Evolutionary conservation across 1,284 basidiomycete species (phyloP).

Genomic region (Inonotus hispidus): DNA sequence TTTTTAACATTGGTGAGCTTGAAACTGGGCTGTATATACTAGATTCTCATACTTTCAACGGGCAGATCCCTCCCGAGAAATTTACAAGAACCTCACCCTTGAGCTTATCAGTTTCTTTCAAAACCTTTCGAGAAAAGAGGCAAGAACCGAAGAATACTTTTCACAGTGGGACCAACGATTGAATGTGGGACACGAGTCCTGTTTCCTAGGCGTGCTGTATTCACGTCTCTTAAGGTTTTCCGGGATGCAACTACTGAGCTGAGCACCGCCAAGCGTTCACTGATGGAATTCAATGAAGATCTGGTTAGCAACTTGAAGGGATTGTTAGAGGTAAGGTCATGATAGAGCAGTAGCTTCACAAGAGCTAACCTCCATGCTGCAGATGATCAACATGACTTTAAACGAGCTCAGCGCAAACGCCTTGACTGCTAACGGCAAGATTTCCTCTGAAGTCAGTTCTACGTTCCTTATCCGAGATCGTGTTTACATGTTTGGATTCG

Average conservation of each 20-base stretch:
- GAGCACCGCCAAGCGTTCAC: not conserved
- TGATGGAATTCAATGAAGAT: not conserved
- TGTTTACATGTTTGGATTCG: not conserved
- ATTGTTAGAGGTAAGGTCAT: not conserved
- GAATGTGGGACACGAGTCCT: not conserved
- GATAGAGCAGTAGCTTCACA: not conserved
- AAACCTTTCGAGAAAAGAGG: slow-evolving; percentile 4
- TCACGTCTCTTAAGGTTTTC: not conserved
- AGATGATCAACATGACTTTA: not conserved
- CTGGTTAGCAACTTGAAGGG: not conserved
- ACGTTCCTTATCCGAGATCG: not conserved
- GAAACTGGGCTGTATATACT: not conserved
- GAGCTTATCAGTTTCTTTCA: slow-evolving; percentile 3
- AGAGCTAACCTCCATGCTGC: not conserved
- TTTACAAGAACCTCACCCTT: slow-evolving; percentile 5
- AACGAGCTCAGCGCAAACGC: not conserved
- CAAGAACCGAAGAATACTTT: not conserved
- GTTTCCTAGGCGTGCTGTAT: not conserved
- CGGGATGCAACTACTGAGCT: not conserved
- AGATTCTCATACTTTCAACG: not conserved
- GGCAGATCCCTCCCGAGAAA: slow-evolving; percentile 2
- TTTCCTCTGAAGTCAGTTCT: not conserved
- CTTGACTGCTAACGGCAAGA: not conserved
- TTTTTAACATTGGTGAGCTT: slow-evolving; percentile 10
- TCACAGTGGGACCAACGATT: slow-evolving; percentile 2